Conservation (phyloP, 257 asterid genomes). For the Penstemon newberryi region DNA sequence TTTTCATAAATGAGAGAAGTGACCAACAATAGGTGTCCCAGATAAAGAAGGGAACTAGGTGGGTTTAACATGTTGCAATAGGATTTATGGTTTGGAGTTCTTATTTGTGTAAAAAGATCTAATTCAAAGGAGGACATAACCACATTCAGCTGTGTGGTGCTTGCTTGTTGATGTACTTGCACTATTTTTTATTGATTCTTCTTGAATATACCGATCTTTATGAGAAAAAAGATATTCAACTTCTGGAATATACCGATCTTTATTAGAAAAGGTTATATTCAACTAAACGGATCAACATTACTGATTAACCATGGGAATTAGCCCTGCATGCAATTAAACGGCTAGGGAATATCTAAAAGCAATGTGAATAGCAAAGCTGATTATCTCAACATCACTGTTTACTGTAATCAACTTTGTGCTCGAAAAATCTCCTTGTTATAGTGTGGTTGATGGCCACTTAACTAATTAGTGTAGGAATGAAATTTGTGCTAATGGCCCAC, state of each 20-base stretch:
- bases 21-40: slow-evolving; percentile 3
- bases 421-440: neutral
- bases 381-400: slow-evolving; percentile 7
- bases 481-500: slow-evolving; percentile 13
- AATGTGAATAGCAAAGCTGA: slow-evolving; percentile 7
- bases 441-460: neutral
- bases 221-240: too few species aligned
- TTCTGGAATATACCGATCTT: neutral
- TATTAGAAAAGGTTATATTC: neutral
- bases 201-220: too few species aligned
- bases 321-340: too few species aligned
- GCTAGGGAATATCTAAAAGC: neutral
- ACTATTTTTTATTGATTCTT: neutral
- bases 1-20: neutral
- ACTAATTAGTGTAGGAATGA: slow-evolving; percentile 10
- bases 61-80: neutral
- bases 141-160: neutral
- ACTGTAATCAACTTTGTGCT: slow-evolving; percentile 5
- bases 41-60: slow-evolving; percentile 1
- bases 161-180: neutral
- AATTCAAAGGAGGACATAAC: neutral
- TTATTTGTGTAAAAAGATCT: neutral
- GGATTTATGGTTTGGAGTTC: too few species aligned
- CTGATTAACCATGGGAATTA: slow-evolving; percentile 1
- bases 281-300: neutral